Percentiles rank a stretch among this genome's conserved stretches.
Evolutionary conservation across 176 grass and related monocot genomes (phyloP).

Genomic region (Musa beccarii): DNA sequence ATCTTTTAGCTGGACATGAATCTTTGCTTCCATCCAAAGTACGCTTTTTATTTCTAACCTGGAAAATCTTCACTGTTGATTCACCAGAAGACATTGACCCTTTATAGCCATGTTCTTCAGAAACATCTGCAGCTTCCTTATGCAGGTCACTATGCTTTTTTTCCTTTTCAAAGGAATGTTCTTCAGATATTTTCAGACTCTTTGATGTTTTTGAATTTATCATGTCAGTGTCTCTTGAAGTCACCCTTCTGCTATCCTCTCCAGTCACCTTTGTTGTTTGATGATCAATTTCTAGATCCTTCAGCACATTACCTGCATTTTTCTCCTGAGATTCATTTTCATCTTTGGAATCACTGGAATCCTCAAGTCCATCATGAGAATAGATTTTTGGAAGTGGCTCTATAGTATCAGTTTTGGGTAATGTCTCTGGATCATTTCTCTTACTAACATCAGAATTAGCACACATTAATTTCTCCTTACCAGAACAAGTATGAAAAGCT

Average conservation of each 20-base stretch:
- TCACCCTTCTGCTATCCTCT: slow-evolving; percentile 14
- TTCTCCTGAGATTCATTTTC: neutral
- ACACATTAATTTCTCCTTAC: slow-evolving; percentile 8
- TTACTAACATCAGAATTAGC: neutral
- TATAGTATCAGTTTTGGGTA: neutral
- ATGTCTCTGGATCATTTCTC: neutral
- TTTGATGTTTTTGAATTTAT: slow-evolving; percentile 37
- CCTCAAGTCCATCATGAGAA: neutral
- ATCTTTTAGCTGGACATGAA: slow-evolving; percentile 35
- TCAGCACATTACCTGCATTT: slow-evolving; percentile 27
- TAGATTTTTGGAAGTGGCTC: slow-evolving; percentile 1
- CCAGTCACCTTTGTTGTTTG: slow-evolving; percentile 12
- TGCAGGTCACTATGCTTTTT: slow-evolving; percentile 30
- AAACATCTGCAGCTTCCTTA: slow-evolving; percentile 22
- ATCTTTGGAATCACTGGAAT: slow-evolving; percentile 1
- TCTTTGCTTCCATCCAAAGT: slow-evolving; percentile 30
- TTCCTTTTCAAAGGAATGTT: slow-evolving; percentile 34
- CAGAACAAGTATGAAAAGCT: slow-evolving; percentile 17
- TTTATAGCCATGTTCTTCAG: slow-evolving; percentile 29
- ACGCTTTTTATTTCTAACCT: slow-evolving; percentile 29
- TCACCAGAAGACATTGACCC: slow-evolving; percentile 25
- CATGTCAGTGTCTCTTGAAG: slow-evolving; percentile 16
- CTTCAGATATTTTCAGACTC: slow-evolving; percentile 27
- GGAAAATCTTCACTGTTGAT: slow-evolving; percentile 28
- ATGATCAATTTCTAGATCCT: slow-evolving; percentile 28